Percentiles rank a stretch among this genome's conserved stretches.
phyloP scores from a whole-genome alignment of 768 basidiomycete species.

The Xerocomus spinulosus region DNA sequence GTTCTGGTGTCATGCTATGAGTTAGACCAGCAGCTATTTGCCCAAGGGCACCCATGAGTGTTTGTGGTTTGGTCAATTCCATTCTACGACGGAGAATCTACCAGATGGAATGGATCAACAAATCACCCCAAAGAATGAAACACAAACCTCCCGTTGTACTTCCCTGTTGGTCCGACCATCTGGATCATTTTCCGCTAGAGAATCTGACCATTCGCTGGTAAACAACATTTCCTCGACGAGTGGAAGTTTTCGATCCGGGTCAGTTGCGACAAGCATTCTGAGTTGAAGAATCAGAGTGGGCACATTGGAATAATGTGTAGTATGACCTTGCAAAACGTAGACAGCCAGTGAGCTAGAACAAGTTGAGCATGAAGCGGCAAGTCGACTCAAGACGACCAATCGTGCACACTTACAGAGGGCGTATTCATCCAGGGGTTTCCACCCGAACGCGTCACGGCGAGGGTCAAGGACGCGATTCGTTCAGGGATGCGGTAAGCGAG shows the following conservation, averaged over 20 bases:
- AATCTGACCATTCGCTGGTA: slow-evolving; percentile 56
- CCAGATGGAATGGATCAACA: neutral
- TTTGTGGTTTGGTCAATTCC: slow-evolving; percentile 53
- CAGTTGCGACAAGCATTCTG: slow-evolving; percentile 36
- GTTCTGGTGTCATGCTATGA: slow-evolving; percentile 50
- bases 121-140: neutral
- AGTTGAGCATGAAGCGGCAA: neutral
- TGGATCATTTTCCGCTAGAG: slow-evolving; percentile 47
- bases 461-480: slow-evolving; percentile 60
- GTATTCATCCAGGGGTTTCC: slow-evolving; percentile 53
- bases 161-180: slow-evolving; percentile 61
- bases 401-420: slow-evolving; percentile 48
- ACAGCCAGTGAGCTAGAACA: slow-evolving; percentile 39
- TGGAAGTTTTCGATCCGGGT: slow-evolving; percentile 45
- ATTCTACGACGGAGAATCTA: slow-evolving; percentile 48
- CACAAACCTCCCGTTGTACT: slow-evolving; percentile 49
- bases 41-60: slow-evolving; percentile 56
- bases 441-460: slow-evolving; percentile 69
- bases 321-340: slow-evolving; percentile 33
- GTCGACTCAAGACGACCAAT: neutral
- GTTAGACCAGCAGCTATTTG: slow-evolving; percentile 69
- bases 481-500: slow-evolving; percentile 62
- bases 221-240: slow-evolving; percentile 56
- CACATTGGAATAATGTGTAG: neutral
- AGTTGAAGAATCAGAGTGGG: slow-evolving; percentile 5